A percentile compares a stretch with the other conserved stretches of the same genome.
Conservation (phyloP, 2,329 filamentous ascomycete genomes). For the Pseudogymnoascus sp. region DNA sequence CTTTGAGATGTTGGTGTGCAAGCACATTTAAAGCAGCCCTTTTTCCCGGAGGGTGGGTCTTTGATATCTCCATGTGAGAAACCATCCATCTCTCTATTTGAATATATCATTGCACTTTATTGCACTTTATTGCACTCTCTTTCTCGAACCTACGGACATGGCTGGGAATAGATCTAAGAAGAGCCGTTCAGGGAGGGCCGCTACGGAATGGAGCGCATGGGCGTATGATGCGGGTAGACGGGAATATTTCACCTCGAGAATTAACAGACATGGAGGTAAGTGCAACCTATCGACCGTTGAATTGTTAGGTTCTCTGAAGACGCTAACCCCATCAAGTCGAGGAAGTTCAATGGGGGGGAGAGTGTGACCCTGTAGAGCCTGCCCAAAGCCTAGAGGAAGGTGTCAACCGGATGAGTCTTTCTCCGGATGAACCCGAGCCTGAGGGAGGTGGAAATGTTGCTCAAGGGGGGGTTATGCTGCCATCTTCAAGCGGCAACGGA, state of each 20-base stretch:
- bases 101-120: neutral
- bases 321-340: neutral
- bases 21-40: neutral
- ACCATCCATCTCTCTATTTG: neutral
- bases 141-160: neutral
- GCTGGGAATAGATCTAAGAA: neutral
- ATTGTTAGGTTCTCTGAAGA: too few relatives aligned
- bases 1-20: neutral
- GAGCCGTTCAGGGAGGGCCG: neutral
- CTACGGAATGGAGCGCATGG: neutral
- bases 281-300: neutral
- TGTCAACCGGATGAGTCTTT: neutral
- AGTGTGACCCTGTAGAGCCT: neutral
- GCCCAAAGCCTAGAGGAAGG: neutral
- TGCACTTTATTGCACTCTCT: neutral
- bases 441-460: neutral
- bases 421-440: neutral
- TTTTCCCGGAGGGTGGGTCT: neutral
- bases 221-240: neutral
- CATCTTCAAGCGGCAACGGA: neutral
- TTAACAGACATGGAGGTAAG: neutral
- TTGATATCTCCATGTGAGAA: neutral
- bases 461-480: neutral
- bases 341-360: neutral
- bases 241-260: neutral